Evolutionary conservation across 768 basidiomycete species (phyloP), one percentile per base, ranked within the genome.

Genomic region (Inosperma sp.): DNA sequence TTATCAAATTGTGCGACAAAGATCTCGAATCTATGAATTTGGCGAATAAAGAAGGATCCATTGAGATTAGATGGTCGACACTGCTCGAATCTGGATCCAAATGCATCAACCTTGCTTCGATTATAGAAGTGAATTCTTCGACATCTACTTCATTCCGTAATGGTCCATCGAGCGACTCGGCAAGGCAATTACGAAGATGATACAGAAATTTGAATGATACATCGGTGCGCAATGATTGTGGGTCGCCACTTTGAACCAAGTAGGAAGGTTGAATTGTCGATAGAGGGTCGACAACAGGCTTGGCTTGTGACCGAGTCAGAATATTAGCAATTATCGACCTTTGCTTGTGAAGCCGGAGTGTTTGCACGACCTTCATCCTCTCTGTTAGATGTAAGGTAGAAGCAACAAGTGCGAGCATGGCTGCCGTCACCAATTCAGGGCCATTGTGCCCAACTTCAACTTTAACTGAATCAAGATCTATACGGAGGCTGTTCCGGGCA

Each of bases 191-290:
- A 35, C 93, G 83, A 22, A 95, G 74, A 59, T 91, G 84, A 53
- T 87, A 83, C 17, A 94, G 68, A 45, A 94, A 80, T 57, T 82
- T 83, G 74, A 92, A 93, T 1, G 77, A 74, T 0, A 78, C 67
- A 54, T 88, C 83, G 21, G 77, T 78, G 21, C 93, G 86, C 42
- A 91, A 63, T 29, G 73, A 62, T 39, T 85, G 78, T 7, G 88
- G 85, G 7, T 75, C 65, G 4, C 90, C 90, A 37, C 74, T 79
- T 61, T 89, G 89, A 21, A 93, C 80, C 27, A 94, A 75, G 61
- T 81, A 90, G 2, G 90, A 92, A 5, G 89, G 87, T 41, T 92
- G 88, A 25, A 83, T 88, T 26, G 87, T 81, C 17, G 91, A 92
- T 12, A 90, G 72, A 7, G 88, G 86, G 61, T 93, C 88, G 6